Evolutionary conservation across 495 filamentous ascomycete genomes (phyloP), one percentile per base, ranked within the genome.

Genomic region (Lasiosphaeris hirsuta): DNA sequence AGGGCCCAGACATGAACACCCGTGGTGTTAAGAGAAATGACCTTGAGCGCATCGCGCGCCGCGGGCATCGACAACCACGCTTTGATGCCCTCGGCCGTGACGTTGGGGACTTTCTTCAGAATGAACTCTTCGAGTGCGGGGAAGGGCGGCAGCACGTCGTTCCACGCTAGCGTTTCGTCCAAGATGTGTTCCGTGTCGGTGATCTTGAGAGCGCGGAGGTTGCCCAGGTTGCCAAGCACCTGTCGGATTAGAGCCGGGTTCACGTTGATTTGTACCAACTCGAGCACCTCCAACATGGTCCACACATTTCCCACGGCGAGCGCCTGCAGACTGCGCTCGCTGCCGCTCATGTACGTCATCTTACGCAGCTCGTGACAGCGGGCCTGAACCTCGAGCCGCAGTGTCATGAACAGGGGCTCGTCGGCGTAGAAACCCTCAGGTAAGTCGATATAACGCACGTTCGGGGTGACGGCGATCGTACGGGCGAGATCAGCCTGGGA

Each of bases 361-460:
- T 89, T 92, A 47, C 92, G 83, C 23, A 97, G 72, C 63, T 95
- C 84, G 33, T 86, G 82, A 68, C 92, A 97, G 35, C 89, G 82
- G 3, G 83, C 85, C 71, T 92, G 89, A 30, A 97, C 71, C 66
- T 96, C 94, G 57, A 91, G 84, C 59, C 88, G 85, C 62, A 98
- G 69, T 0, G 89, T 84, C 37, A 85, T 65, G 64, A 86, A 95
- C 2, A 82, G 77, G 6, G 84, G 72, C 57, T 96, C 92, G 61
- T 94, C 91, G 43, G 77, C 83, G 72, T 83, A 96, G 57, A 96
- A 77, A 40, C 90, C 92, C 61, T 92, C 88, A 7, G 94, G 93
- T 11, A 98, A 77, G 72, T 98, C 94, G 58, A 96, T 87, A 69
- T 93, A 97, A 65, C 83, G 87, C 3, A 97, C 78, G 59, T 91